Evolutionary conservation across 2,329 filamentous ascomycete genomes (phyloP).

Genomic region (Apiospora saccharicola): DNA sequence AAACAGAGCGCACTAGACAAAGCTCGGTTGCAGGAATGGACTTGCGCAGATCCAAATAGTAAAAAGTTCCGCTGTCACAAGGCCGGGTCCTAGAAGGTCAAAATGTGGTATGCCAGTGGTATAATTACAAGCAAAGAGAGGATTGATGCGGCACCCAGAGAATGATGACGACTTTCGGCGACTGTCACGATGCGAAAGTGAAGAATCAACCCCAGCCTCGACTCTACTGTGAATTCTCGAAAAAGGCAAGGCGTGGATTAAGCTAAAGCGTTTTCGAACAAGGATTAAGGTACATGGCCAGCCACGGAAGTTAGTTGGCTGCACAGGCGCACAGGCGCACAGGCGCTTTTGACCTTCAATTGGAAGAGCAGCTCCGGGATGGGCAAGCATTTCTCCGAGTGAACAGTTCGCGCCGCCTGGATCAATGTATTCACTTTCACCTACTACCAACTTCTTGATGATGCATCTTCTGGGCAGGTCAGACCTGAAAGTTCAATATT

Average conservation of each 20-base stretch:
- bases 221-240: slow-evolving; percentile 6
- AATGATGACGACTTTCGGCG: neutral
- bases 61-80: neutral
- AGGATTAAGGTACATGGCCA: slow-evolving; percentile 21
- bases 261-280: slow-evolving; percentile 21
- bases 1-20: neutral
- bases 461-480: neutral
- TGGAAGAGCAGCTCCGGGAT: neutral
- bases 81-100: neutral
- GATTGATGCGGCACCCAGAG: neutral
- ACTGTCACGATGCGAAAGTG: slow-evolving; percentile 17
- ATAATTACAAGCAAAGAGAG: slow-evolving; percentile 19
- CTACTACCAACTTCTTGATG: neutral
- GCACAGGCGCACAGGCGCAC: neutral
- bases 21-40: slow-evolving; percentile 17
- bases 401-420: neutral
- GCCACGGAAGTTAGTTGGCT: neutral
- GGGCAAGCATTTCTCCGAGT: neutral
- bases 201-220: slow-evolving; percentile 20
- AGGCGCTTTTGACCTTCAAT: neutral
- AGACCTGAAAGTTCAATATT: neutral
- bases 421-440: neutral
- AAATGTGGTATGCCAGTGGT: neutral
- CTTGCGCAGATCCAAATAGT: neutral
- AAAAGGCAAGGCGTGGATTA: slow-evolving; percentile 18